phyloP scores from a whole-genome alignment of 2,329 filamentous ascomycete species.

The Clarireedia sp. region DNA sequence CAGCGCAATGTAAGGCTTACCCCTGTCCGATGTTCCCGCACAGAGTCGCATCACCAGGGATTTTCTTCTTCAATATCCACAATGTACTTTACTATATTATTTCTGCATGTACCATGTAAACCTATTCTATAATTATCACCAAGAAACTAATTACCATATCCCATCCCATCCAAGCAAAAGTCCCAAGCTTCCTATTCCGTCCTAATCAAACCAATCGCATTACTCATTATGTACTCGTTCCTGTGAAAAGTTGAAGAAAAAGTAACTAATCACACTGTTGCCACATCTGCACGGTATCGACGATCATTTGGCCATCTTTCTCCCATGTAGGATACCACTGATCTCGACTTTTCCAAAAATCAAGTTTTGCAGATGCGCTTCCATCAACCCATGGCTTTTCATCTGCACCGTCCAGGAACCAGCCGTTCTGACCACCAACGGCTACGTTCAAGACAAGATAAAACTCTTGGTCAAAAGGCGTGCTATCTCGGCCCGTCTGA shows the following conservation, averaged over 20 bases:
- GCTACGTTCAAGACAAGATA: conserved; percentile 70
- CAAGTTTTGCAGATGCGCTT: conserved; percentile 56
- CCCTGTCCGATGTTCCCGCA: too few relatives aligned
- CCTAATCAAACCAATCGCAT: background rate
- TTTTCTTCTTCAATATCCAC: background rate
- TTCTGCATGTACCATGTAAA: background rate
- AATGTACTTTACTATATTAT: too few relatives aligned
- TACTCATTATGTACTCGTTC: background rate
- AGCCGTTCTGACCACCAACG: conserved; percentile 72
- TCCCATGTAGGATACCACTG: conserved; percentile 67
- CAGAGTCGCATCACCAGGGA: too few relatives aligned
- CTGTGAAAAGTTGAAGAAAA: too few relatives aligned
- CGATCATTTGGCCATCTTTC: conserved; percentile 51
- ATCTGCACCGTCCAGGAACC: conserved; percentile 66
- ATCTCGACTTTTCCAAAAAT: conserved; percentile 66
- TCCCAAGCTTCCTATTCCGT: background rate
- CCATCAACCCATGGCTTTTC: conserved; percentile 75
- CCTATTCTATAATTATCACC: conserved; percentile 4
- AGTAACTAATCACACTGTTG: conserved; percentile 52
- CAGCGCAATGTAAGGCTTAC: too few relatives aligned
- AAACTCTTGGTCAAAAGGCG: conserved; percentile 70
- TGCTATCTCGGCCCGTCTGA: conserved; percentile 49
- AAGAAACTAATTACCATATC: background rate
- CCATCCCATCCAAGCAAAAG: background rate
- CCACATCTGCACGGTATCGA: conserved; percentile 64